phyloP scores from a whole-genome alignment of 2,329 filamentous ascomycete species.

The Torrubiella hemipterigena region DNA sequence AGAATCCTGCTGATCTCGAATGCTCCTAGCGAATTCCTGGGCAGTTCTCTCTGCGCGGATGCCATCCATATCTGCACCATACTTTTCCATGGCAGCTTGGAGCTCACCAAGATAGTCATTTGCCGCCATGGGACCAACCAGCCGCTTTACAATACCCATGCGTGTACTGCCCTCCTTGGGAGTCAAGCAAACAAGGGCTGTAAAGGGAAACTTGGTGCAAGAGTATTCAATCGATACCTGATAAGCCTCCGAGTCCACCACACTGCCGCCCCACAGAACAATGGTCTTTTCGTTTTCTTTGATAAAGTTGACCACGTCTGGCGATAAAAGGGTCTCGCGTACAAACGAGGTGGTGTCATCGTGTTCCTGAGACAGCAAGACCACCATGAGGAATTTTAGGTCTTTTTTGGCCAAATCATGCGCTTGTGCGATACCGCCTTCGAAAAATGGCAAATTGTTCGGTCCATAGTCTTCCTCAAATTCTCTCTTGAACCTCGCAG shows the following conservation, averaged over 20 bases:
- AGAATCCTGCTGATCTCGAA: conserved; percentile 81
- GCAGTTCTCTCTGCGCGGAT: conserved; percentile 67
- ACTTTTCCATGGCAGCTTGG: conserved; percentile 58
- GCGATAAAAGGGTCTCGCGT: conserved; percentile 66
- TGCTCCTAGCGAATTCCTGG: conserved; percentile 66
- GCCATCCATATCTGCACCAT: conserved; percentile 62
- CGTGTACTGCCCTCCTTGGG: conserved; percentile 71
- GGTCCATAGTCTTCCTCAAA: conserved; percentile 88
- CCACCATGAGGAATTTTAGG: conserved; percentile 79
- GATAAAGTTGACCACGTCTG: conserved; percentile 63
- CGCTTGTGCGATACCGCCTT: conserved; percentile 84
- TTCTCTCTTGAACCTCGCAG: conserved; percentile 77
- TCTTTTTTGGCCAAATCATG: conserved; percentile 84
- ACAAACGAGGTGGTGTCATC: conserved; percentile 81
- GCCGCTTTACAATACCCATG: conserved; percentile 80
- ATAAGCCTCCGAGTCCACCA: conserved; percentile 87
- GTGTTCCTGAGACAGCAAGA: conserved; percentile 85
- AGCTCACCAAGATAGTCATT: conserved; percentile 66
- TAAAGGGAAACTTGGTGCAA: conserved; percentile 88
- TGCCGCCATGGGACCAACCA: conserved; percentile 60
- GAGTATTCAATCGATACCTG: conserved; percentile 80
- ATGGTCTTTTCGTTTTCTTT: conserved; percentile 67
- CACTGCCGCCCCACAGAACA: conserved; percentile 84
- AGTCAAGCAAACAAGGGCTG: conserved; percentile 75
- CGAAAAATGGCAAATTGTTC: conserved; percentile 63